Evolutionary conservation across 306 rosid species (phyloP).

Genomic region (Rosa persica): DNA sequence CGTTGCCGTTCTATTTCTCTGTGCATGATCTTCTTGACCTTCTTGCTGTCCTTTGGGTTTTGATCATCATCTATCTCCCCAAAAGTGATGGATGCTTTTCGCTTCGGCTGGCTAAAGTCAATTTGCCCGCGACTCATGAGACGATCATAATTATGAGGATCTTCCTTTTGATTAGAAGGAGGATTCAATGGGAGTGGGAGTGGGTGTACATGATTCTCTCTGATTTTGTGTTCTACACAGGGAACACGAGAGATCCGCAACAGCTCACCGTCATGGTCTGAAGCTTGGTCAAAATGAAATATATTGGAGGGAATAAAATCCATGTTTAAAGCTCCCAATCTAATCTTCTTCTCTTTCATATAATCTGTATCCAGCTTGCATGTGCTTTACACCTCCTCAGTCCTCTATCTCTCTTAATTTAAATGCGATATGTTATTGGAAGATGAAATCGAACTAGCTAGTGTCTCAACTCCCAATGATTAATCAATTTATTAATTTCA

Average conservation of each 20-base stretch:
- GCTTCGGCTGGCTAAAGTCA: not conserved
- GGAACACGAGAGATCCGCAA: conserved; percentile 17
- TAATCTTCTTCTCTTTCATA: not conserved
- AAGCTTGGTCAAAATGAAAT: conserved; percentile 26
- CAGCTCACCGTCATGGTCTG: conserved; percentile 26
- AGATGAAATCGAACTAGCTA: conserved; percentile 5
- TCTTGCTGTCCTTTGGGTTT: conserved; percentile 17
- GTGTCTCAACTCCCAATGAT: conserved; percentile 11
- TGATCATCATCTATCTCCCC: conserved; percentile 2
- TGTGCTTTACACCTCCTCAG: not conserved
- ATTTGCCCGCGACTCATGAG: not conserved
- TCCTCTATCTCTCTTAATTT: not conserved
- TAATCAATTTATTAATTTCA: not conserved
- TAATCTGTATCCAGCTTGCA: conserved; percentile 4
- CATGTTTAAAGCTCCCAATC: conserved; percentile 26
- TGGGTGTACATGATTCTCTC: conserved; percentile 10
- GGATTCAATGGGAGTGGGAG: conserved; percentile 21
- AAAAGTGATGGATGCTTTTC: not conserved
- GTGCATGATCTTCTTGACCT: conserved; percentile 37
- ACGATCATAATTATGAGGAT: not conserved
- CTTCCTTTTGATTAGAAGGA: not conserved
- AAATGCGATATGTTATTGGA: not conserved
- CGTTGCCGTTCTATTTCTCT: conserved; percentile 50
- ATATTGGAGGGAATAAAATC: conserved; percentile 25
- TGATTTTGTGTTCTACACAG: conserved; percentile 1